phyloP scores from a whole-genome alignment of 306 rosid genomes.

The Bauhinia variegata region DNA sequence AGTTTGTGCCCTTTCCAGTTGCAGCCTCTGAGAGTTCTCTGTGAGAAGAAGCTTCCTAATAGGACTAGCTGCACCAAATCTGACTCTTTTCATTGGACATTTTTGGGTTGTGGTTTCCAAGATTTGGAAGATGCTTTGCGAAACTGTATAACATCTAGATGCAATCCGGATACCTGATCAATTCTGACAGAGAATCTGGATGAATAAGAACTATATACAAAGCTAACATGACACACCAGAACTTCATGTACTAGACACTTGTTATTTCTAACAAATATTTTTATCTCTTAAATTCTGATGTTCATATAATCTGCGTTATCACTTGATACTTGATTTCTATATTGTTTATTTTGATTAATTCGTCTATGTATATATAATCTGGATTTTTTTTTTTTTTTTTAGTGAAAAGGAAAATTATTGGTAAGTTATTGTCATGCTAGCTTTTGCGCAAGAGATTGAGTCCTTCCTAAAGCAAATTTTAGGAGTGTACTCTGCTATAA shows the following conservation, averaged over 20 bases:
- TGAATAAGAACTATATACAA: constrained; percentile 42
- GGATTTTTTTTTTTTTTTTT: neutral
- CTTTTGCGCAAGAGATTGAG: too few relatives aligned
- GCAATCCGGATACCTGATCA: constrained; percentile 38
- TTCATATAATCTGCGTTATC: constrained; percentile 16
- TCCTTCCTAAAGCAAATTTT: too few relatives aligned
- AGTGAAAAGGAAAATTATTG: too few relatives aligned
- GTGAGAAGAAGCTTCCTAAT: constrained; percentile 49
- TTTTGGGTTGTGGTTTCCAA: constrained; percentile 56
- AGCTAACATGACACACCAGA: constrained; percentile 32
- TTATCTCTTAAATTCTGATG: constrained; percentile 20
- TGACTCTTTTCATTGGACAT: constrained; percentile 40
- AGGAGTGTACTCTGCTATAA: too few relatives aligned
- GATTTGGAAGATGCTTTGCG: constrained; percentile 47
- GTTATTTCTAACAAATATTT: constrained; percentile 7
- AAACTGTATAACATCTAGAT: constrained; percentile 46
- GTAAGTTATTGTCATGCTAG: too few relatives aligned
- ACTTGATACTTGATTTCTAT: constrained; percentile 12
- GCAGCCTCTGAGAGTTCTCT: constrained; percentile 59
- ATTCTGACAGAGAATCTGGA: constrained; percentile 54
- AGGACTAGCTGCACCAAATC: constrained; percentile 33
- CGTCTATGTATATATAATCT: constrained; percentile 5
- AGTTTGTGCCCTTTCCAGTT: constrained; percentile 61
- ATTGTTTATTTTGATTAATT: constrained; percentile 5
- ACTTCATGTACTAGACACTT: constrained; percentile 31